Evolutionary conservation across 148 eudicot species (phyloP).

Genomic region (Limonium bicolor): DNA sequence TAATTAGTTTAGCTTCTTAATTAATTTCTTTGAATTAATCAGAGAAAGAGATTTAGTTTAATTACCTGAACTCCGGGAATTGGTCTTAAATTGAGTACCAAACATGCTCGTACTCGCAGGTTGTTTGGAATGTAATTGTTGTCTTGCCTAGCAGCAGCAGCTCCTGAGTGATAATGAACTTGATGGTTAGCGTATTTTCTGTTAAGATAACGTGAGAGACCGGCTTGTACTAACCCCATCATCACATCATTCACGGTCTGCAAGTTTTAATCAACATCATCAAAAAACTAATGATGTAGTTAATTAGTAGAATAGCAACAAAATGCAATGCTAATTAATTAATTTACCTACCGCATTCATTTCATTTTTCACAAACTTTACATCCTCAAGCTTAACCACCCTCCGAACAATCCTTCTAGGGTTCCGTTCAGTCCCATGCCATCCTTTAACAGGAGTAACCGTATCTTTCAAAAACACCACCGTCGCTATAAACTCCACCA

Average conservation of each 20-base stretch:
- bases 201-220: slow-evolving; percentile 41
- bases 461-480: slow-evolving; percentile 13
- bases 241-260: slow-evolving; percentile 66
- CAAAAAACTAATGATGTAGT: too few relatives aligned
- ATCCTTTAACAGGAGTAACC: slow-evolving; percentile 10
- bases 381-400: slow-evolving; percentile 11
- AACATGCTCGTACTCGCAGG: slow-evolving; percentile 32
- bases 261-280: neutral
- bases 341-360: slow-evolving; percentile 9
- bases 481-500: slow-evolving; percentile 6
- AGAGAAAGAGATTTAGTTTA: too few relatives aligned
- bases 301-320: too few relatives aligned
- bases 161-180: neutral
- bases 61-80: slow-evolving; percentile 31
- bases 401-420: slow-evolving; percentile 12
- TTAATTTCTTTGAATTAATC: too few relatives aligned
- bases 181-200: slow-evolving; percentile 40
- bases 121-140: slow-evolving; percentile 16
- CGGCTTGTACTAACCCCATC: slow-evolving; percentile 59
- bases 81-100: slow-evolving; percentile 42
- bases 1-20: too few relatives aligned
- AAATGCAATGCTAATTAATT: too few relatives aligned
- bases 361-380: slow-evolving; percentile 13
- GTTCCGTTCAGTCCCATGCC: slow-evolving; percentile 3
- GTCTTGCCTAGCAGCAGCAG: too few relatives aligned